A percentile compares a stretch with the other conserved stretches of the same genome.
Evolutionary conservation across 1,284 basidiomycete genomes (phyloP).

Genomic region (Marasmius fiardii): DNA sequence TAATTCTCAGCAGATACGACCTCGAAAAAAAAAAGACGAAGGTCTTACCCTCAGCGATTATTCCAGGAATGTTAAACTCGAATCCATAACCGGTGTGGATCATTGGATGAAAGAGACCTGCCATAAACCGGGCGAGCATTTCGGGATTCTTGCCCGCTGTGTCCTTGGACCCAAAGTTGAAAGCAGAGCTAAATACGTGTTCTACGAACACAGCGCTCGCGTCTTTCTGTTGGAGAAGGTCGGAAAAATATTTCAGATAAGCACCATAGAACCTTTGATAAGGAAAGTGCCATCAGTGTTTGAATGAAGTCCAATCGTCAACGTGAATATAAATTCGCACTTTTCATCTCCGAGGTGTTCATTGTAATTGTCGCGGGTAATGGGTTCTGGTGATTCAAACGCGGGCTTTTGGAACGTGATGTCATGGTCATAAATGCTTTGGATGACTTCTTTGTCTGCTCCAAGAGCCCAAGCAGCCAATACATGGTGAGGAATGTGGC

Average conservation of each 20-base stretch:
- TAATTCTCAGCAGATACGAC: background rate
- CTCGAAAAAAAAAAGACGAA: background rate
- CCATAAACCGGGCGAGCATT: constrained; percentile 60
- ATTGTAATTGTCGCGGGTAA: constrained; percentile 41
- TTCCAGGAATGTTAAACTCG: constrained; percentile 60
- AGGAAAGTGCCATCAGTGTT: too few species aligned
- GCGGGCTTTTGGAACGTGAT: constrained; percentile 33
- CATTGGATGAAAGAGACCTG: constrained; percentile 61
- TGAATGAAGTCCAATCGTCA: too few species aligned
- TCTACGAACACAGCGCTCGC: constrained; percentile 43
- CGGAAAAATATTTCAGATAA: constrained; percentile 55
- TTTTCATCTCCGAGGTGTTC: constrained; percentile 45
- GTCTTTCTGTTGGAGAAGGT: constrained; percentile 34
- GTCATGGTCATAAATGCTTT: constrained; percentile 40
- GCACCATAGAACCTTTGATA: constrained; percentile 50
- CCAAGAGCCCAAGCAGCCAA: constrained; percentile 51
- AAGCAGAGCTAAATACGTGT: constrained; percentile 51
- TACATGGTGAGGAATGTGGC: constrained; percentile 48
- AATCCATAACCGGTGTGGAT: constrained; percentile 63
- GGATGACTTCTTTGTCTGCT: constrained; percentile 35
- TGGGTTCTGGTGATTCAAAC: constrained; percentile 36
- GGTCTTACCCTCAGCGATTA: constrained; percentile 55
- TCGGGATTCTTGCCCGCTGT: constrained; percentile 35
- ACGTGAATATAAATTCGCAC: constrained; percentile 26
- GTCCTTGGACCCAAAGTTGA: constrained; percentile 37